These are phyloP conservation scores for Volvox reticuliferus DNA, from an alignment of 139 green algal species.

Conservation along the genomic window DNA sequence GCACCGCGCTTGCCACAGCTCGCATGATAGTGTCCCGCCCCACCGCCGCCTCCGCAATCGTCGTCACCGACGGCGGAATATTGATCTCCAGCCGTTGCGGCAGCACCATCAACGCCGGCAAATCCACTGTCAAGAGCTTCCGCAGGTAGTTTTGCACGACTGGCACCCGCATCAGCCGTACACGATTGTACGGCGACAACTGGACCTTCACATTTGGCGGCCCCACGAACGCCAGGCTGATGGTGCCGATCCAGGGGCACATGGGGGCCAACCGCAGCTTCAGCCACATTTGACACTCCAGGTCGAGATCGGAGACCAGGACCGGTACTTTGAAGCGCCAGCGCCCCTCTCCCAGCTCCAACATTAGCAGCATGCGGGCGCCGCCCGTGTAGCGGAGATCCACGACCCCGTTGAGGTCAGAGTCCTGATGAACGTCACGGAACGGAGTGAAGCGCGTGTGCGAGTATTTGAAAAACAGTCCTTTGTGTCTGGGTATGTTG, in stretches of 20 bases:
- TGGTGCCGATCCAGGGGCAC: conserved; percentile 91
- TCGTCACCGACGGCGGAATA: conserved; percentile 90
- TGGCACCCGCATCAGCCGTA: conserved; percentile 94
- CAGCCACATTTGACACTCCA: conserved; percentile 95
- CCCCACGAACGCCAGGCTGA: conserved; percentile 93
- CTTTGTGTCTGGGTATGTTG: no score
- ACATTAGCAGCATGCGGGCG: conserved; percentile 91
- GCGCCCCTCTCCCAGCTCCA: conserved; percentile 82
- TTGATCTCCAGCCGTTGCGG: conserved; percentile 91
- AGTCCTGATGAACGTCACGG: not conserved
- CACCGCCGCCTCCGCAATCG: conserved; percentile 92
- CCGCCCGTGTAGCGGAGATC: conserved; percentile 94
- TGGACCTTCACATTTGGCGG: conserved; percentile 93
- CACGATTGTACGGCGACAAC: conserved; percentile 93
- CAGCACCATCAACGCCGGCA: conserved; percentile 95
- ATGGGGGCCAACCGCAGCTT: conserved; percentile 95
- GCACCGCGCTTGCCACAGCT: conserved; percentile 87
- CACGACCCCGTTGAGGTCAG: conserved; percentile 80
- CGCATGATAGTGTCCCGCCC: conserved; percentile 94
- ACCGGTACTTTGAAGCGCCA: conserved; percentile 83
- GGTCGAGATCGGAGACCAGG: conserved; percentile 93
- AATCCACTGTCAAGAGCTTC: conserved; percentile 92
- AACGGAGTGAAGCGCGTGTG: not conserved
- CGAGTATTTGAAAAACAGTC: no score
- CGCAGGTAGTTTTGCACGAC: conserved; percentile 92